Conservation (phyloP, 768 basidiomycete species). For the Rhizopogon salebrosus region DNA sequence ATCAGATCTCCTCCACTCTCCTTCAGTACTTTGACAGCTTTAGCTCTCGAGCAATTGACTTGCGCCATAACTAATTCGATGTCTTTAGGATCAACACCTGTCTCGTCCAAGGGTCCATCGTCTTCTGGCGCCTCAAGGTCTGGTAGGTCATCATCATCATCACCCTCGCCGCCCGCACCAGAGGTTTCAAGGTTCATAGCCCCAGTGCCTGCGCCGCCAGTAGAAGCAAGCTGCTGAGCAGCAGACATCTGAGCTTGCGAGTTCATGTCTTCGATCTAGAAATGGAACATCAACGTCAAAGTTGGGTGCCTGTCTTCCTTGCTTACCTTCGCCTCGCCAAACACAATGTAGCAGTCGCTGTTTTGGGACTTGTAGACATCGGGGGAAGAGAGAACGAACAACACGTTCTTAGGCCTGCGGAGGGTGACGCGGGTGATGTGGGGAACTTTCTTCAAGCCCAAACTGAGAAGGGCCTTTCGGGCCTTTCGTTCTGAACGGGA, state of each 20-base stretch:
- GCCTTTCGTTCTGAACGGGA: constrained; percentile 94
- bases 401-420: constrained; percentile 91
- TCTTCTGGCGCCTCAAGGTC: constrained; percentile 81
- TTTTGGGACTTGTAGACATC: constrained; percentile 98
- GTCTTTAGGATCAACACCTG: constrained; percentile 88
- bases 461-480: constrained; percentile 83
- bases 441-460: constrained; percentile 90
- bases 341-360: constrained; percentile 98
- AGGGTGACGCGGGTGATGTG: constrained; percentile 94
- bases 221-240: constrained; percentile 69
- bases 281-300: neutral
- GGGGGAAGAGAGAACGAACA: constrained; percentile 89
- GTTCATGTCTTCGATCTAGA: constrained; percentile 83
- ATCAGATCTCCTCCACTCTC: constrained; percentile 92
- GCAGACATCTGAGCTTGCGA: constrained; percentile 70
- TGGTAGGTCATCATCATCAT: constrained; percentile 76
- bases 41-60: constrained; percentile 86
- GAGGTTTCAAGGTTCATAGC: constrained; percentile 46
- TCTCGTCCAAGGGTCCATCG: constrained; percentile 79
- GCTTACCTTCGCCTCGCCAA: constrained; percentile 89
- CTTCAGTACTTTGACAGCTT: constrained; percentile 87
- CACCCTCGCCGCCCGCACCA: constrained; percentile 45
- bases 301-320: neutral
- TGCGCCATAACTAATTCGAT: constrained; percentile 90
- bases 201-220: constrained; percentile 39